phyloP scores from a whole-genome alignment of 2,329 filamentous ascomycete species.

The Lachnellula occidentalis region DNA sequence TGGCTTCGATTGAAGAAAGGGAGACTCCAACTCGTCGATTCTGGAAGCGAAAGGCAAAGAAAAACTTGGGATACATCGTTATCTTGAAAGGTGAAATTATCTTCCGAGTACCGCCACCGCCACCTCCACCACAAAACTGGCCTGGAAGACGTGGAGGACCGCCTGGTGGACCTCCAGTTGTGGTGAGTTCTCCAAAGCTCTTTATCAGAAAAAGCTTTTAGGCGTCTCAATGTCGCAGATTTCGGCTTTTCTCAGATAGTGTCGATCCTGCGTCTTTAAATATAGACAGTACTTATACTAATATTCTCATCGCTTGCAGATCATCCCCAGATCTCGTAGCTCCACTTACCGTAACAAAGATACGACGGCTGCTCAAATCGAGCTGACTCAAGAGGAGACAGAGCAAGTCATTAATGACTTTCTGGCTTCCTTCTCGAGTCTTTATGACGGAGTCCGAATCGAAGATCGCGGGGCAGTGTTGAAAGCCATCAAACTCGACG shows the following conservation, averaged over 20 bases:
- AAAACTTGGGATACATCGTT: too few species aligned
- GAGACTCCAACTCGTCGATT: not conserved
- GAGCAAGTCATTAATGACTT: constrained; percentile 18
- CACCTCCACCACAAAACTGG: too few species aligned
- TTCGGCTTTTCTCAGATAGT: too few species aligned
- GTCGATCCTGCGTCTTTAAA: not conserved
- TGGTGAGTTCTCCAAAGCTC: not conserved
- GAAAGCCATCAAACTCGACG: constrained; percentile 5
- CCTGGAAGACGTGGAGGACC: not conserved
- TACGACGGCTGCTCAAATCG: constrained; percentile 2
- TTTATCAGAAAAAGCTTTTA: too few species aligned
- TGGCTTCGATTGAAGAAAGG: not conserved
- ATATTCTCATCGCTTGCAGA: not conserved
- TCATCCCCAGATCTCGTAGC: not conserved
- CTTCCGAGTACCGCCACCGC: too few species aligned
- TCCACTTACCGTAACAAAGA: not conserved
- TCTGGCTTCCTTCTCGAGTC: constrained; percentile 13
- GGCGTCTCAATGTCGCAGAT: too few species aligned
- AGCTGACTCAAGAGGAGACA: constrained; percentile 15
- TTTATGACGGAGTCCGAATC: constrained; percentile 14
- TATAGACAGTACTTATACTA: not conserved
- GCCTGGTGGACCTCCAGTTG: not conserved
- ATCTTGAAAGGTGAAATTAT: too few species aligned
- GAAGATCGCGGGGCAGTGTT: constrained; percentile 11
- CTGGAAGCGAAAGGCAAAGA: not conserved